These are phyloP conservation scores for Pythium guiyangense DNA, from an alignment of 352 stramenopile genomes.

Conservation along the genomic window DNA sequence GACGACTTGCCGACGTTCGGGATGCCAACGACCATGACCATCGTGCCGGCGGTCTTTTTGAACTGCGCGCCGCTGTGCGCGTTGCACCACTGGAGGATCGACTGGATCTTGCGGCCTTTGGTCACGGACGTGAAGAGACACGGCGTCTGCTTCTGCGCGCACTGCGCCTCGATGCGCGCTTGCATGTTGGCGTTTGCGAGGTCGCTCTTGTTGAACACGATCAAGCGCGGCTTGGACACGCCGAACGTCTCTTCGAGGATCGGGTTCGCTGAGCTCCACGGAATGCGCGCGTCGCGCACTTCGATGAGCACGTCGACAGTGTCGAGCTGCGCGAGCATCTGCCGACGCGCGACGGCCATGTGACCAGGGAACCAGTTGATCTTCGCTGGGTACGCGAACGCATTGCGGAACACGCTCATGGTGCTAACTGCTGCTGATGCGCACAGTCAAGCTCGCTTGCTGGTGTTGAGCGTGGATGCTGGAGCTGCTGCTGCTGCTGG, in stretches of 20 bases:
- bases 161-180: constrained; percentile 62
- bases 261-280: constrained; percentile 80
- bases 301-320: constrained; percentile 80
- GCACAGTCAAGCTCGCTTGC: neutral
- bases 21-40: constrained; percentile 88
- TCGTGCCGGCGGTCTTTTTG: constrained; percentile 77
- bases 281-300: constrained; percentile 79
- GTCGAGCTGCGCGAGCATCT: constrained; percentile 83
- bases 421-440: neutral
- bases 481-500: too few relatives aligned
- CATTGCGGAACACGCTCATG: constrained; percentile 70
- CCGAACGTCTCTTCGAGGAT: constrained; percentile 73
- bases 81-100: constrained; percentile 81
- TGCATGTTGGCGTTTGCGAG: constrained; percentile 85
- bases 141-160: constrained; percentile 33
- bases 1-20: constrained; percentile 90
- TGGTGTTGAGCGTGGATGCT: too few relatives aligned
- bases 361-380: constrained; percentile 89
- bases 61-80: constrained; percentile 72
- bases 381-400: constrained; percentile 74
- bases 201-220: constrained; percentile 89
- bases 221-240: constrained; percentile 70
- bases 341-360: constrained; percentile 73
- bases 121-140: constrained; percentile 81
- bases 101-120: constrained; percentile 66